These are phyloP conservation scores for Candida easanensis DNA, from an alignment of 805 yeast species.

Conservation along the genomic window DNA sequence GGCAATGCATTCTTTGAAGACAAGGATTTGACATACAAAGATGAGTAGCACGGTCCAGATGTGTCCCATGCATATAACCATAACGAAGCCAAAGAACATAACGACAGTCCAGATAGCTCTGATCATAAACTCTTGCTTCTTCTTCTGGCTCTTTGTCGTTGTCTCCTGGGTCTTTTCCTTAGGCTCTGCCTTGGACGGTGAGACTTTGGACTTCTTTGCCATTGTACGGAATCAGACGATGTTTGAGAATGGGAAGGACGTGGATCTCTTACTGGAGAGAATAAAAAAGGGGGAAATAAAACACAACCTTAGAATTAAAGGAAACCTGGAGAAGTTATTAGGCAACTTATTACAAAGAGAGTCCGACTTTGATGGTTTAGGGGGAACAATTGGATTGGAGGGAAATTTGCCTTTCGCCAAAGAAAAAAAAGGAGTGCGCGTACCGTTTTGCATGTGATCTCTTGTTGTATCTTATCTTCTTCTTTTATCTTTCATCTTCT, in stretches of 20 bases:
- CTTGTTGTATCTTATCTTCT: too few relatives aligned
- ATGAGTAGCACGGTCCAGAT: constrained; percentile 73
- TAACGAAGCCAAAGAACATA: constrained; percentile 75
- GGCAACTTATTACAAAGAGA: too few relatives aligned
- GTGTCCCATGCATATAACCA: constrained; percentile 79
- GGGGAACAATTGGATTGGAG: not conserved
- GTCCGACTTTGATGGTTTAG: too few relatives aligned
- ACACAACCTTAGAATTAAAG: too few relatives aligned
- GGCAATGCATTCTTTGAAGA: constrained; percentile 88
- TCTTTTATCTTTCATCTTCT: too few relatives aligned
- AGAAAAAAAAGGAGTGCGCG: not conserved
- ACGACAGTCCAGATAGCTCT: constrained; percentile 93
- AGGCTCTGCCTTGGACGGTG: constrained; percentile 1
- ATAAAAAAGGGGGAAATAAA: too few relatives aligned
- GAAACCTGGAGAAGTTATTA: too few relatives aligned
- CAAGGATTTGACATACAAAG: constrained; percentile 69
- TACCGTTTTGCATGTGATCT: not conserved
- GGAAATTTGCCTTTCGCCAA: too few relatives aligned
- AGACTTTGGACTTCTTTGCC: constrained; percentile 1
- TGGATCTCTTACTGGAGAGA: too few relatives aligned
- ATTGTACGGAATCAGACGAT: too few relatives aligned
- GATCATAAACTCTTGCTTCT: constrained; percentile 79
- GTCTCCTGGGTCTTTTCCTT: not conserved
- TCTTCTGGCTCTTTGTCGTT: constrained; percentile 37
- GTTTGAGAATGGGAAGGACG: too few relatives aligned